Percentiles rank a stretch among this genome's conserved stretches.
phyloP scores from a whole-genome alignment of 2,329 filamentous ascomycete species.

The Aspergillus sp. region DNA sequence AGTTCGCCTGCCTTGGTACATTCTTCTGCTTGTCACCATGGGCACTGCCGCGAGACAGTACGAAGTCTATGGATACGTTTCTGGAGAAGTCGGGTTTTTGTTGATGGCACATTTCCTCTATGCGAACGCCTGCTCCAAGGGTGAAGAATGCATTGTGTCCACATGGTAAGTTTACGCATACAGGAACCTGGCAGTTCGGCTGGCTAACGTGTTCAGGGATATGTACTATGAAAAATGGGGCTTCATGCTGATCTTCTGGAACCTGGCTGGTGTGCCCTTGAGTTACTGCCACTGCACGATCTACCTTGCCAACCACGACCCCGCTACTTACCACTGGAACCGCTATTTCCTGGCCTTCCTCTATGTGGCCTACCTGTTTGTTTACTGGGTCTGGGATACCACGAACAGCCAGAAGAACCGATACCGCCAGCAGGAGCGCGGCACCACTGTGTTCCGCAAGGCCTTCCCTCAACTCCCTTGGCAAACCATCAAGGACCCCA shows the following conservation, averaged over 20 bases:
- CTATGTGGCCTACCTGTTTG: constrained; percentile 71
- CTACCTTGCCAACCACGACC: constrained; percentile 81
- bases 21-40: constrained; percentile 75
- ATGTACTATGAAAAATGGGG: constrained; percentile 98
- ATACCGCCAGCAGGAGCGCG: constrained; percentile 78
- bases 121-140: constrained; percentile 88
- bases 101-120: constrained; percentile 90
- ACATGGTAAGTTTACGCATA: constrained; percentile 63
- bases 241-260: constrained; percentile 99
- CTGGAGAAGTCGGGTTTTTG: constrained; percentile 79
- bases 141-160: constrained; percentile 83
- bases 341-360: constrained; percentile 64
- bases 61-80: constrained; percentile 81
- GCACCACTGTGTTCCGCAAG: constrained; percentile 66
- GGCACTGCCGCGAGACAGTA: constrained; percentile 80
- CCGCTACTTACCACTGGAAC: constrained; percentile 75
- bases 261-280: constrained; percentile 84
- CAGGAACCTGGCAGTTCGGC: too few relatives aligned
- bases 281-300: constrained; percentile 93
- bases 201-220: constrained; percentile 57
- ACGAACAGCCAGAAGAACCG: constrained; percentile 93
- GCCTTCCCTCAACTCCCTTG: constrained; percentile 91
- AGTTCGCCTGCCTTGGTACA: constrained; percentile 89
- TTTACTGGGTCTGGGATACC: constrained; percentile 92
- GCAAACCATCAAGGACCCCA: constrained; percentile 78